phyloP scores from a whole-genome alignment of 83 land plant genomes.

The Picea abies region DNA sequence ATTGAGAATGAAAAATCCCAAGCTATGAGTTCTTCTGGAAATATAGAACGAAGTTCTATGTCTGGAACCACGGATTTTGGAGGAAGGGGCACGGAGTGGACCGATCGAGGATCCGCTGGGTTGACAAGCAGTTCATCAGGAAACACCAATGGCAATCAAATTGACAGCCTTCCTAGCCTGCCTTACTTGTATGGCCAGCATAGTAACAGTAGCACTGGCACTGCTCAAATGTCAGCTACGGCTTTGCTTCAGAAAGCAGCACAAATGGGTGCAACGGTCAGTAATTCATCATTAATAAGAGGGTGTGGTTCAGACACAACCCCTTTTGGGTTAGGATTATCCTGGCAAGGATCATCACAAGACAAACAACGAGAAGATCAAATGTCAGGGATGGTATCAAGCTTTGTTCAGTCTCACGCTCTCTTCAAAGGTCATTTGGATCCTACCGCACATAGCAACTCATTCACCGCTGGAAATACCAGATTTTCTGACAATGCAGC shows the following conservation, averaged over 20 bases:
- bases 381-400: not conserved
- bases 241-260: slow-evolving; percentile 74
- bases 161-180: not conserved
- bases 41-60: too few species aligned
- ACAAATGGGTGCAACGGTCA: slow-evolving; percentile 45
- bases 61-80: too few species aligned
- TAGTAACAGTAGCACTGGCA: too few species aligned
- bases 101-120: too few species aligned
- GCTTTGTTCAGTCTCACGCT: not conserved
- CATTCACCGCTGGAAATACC: not conserved
- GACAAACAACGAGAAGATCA: not conserved
- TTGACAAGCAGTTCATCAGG: too few species aligned
- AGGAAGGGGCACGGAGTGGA: too few species aligned
- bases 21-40: too few species aligned
- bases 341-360: slow-evolving; percentile 7
- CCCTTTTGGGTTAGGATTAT: slow-evolving; percentile 2
- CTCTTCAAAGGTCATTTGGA: slow-evolving; percentile 7
- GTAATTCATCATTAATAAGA: slow-evolving; percentile 32
- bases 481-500: not conserved
- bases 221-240: slow-evolving; percentile 67
- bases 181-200: not conserved
- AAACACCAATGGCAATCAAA: not conserved
- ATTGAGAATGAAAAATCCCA: too few species aligned
- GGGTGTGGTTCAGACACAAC: slow-evolving; percentile 20
- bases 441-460: not conserved